Base-by-base conservation (phyloP, 2,329 filamentous ascomycete genomes). In the Exophiala oligosperma region DNA sequence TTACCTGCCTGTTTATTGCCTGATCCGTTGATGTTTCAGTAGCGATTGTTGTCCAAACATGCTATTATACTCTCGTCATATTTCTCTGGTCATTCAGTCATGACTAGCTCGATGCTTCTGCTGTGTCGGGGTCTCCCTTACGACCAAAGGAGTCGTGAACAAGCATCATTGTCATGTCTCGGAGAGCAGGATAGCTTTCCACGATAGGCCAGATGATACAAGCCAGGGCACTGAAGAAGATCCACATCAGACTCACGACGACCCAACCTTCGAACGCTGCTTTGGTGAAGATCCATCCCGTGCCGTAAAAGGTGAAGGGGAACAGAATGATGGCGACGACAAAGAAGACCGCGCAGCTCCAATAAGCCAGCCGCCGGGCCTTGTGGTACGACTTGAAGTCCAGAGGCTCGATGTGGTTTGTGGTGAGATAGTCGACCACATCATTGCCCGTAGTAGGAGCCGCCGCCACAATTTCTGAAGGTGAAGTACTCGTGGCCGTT, bases 221-320 rank as follows among this genome's bases (percentile, higher is more conserved):
- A 4, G 84, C 88, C 54, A 87, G 77, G 1, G 86, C 76, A 2
- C 85, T 88, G 66, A 83, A 84, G 70, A 92, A 91, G 65, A 93
- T 81, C 90, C 90, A 94, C 38, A 92, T 78, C 56, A 94, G 89
- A 8, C 87, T 88, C 4, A 90, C 83, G 1, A 84, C 80, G 9
- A 91, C 84, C 89, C 89, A 92, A 44, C 59, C 62, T 0, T 88
- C 90, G 74, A 93, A 94, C 77, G 93, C 93, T 23, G 79, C 79
- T 77, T 90, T 88, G 72, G 81, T 85, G 74, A 94, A 94, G 54
- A 96, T 82, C 70, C 96, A 96, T 1, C 83, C 83, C 0, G 81
- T 81, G 9, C 90, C 92, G 69, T 93, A 96, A 84, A 96, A 86
- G 1, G 92, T 91, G 81, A 96, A 93, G 0, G 92, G 92, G 91